phyloP scores from a whole-genome alignment of 2,329 filamentous ascomycete genomes.

The Teratosphaeriaceae sp. region DNA sequence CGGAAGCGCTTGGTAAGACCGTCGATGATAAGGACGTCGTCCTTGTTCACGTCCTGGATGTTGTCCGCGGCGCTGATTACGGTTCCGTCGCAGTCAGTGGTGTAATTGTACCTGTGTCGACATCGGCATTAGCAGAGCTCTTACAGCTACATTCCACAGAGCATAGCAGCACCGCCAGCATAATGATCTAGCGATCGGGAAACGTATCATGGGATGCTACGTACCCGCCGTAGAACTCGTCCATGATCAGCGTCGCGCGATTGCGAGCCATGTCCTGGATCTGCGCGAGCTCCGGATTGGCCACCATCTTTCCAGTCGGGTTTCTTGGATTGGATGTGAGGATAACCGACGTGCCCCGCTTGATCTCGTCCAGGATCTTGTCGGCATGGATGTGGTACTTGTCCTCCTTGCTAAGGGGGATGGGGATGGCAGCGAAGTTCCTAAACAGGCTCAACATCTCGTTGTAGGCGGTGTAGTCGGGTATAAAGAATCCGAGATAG shows the following conservation, averaged over 20 bases:
- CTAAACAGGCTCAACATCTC: constrained; percentile 95
- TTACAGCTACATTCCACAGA: too few species aligned
- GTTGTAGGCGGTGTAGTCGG: constrained; percentile 89
- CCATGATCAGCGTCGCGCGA: constrained; percentile 84
- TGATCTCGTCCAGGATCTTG: constrained; percentile 68
- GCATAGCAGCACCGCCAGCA: too few species aligned
- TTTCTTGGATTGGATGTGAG: constrained; percentile 94
- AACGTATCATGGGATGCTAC: too few species aligned
- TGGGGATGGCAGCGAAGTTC: constrained; percentile 84
- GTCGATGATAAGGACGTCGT: constrained; percentile 83
- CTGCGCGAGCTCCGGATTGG: constrained; percentile 75
- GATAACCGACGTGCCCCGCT: constrained; percentile 57
- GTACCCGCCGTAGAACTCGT: constrained; percentile 88
- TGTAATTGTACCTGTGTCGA: constrained; percentile 99
- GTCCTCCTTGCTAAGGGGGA: constrained; percentile 76
- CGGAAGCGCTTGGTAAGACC: constrained; percentile 96
- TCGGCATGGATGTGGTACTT: constrained; percentile 90
- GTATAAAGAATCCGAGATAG: constrained; percentile 67
- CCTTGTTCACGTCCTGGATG: constrained; percentile 79
- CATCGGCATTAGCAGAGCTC: too few species aligned
- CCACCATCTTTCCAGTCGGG: constrained; percentile 82
- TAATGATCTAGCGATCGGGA: too few species aligned
- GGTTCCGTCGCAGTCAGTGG: constrained; percentile 78
- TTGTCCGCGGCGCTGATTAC: constrained; percentile 88
- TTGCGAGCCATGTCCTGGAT: constrained; percentile 92